These are phyloP conservation scores for Chaetomium cochliodes DNA, from an alignment of 495 filamentous ascomycete genomes.

Conservation along the genomic window DNA sequence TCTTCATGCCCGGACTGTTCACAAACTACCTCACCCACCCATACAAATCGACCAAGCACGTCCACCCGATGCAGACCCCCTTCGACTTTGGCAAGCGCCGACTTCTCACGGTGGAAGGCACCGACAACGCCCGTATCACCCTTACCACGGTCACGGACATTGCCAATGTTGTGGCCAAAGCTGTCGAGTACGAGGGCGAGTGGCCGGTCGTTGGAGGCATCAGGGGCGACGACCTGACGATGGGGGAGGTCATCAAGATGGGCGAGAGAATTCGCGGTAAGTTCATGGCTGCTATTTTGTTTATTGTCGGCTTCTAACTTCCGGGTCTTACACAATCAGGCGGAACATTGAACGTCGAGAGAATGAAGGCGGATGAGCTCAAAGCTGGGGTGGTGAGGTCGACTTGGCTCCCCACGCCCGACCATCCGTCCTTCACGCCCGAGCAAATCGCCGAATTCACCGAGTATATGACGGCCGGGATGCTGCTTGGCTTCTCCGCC, in stretches of 20 bases:
- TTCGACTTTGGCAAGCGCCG: constrained; percentile 52
- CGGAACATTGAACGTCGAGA: constrained; percentile 44
- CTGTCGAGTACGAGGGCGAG: constrained; percentile 54
- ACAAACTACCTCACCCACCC: constrained; percentile 54
- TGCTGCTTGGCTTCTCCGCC: constrained; percentile 42
- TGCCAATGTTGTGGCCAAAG: constrained; percentile 47
- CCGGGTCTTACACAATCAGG: constrained; percentile 37
- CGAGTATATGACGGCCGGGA: constrained; percentile 37
- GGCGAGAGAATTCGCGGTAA: constrained; percentile 53
- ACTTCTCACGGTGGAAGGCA: constrained; percentile 48
- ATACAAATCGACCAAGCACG: constrained; percentile 49
- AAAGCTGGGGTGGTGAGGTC: constrained; percentile 45
- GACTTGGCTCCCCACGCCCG: constrained; percentile 43
- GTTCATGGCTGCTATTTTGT: constrained; percentile 1
- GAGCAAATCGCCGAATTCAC: constrained; percentile 42
- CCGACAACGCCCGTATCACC: constrained; percentile 45
- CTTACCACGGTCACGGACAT: constrained; percentile 51
- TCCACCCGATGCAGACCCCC: constrained; percentile 40
- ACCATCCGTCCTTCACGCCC: constrained; percentile 46
- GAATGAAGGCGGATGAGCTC: constrained; percentile 49
- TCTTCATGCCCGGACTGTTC: constrained; percentile 59
- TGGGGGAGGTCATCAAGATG: constrained; percentile 46
- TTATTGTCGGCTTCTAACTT: not conserved
- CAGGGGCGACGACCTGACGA: constrained; percentile 43
- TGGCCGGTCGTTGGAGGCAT: constrained; percentile 60